Evolutionary conservation across 495 filamentous ascomycete species (phyloP), one percentile per base, ranked within the genome.

Genomic region (Lichenothelia convexa): DNA sequence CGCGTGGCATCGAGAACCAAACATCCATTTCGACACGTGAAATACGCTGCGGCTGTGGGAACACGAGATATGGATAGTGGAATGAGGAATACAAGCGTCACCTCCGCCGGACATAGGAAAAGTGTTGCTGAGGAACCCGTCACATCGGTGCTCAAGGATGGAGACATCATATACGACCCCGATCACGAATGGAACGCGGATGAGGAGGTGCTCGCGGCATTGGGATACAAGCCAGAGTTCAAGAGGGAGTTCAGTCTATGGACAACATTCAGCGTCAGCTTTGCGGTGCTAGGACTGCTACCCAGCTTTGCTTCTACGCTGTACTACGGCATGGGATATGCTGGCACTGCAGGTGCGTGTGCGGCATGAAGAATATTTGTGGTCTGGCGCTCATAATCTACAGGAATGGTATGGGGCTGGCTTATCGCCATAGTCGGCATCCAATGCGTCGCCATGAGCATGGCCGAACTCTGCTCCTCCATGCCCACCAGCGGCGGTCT

Each of bases 371-470:
- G n/a, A n/a, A n/a, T n/a, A n/a, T n/a, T n/a, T n/a, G n/a, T n/a
- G n/a, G n/a, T n/a, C n/a, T n/a, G 24, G 15, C 31, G 11, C 16
- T 31, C n/a, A 30, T 26, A 21, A 20, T 12, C 18, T 30, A 4
- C 20, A 50, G 77, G 75, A n/a, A 83, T 83, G 75, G 75, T 75
- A 1, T 83, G 79, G 79, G 79, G 79, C 13, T 85, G 79, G 78
- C 56, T 85, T 21, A 61, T 84, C 36, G 74, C 75, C 18, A 78
- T 81, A 64, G 34, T 73, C 11, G 80, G 80, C 37, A 81, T 85
- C 34, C 68, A 81, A 49, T 78, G 71, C 48, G 67, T 84, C 40
- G 76, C 75, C 4, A 63, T 70, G 58, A 59, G 63, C 24, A 75
- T 77, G 72, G 72, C 71, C 1, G 75, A 77, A 52, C 55, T 78